These are phyloP conservation scores for Beta macrorhiza DNA, from an alignment of 179 eudicot genomes.

Conservation along the genomic window DNA sequence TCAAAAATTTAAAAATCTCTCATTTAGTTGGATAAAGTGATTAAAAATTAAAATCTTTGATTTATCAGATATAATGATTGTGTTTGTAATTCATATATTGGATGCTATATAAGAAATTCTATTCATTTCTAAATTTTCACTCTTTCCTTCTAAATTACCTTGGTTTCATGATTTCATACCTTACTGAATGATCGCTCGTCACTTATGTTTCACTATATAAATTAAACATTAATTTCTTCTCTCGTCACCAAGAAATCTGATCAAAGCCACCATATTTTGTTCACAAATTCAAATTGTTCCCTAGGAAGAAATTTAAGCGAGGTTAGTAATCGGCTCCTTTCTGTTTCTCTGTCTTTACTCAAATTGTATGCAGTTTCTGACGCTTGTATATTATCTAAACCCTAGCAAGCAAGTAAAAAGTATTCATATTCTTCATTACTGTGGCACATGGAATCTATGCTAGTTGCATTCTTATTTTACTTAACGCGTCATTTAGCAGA, in stretches of 20 bases:
- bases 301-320: neutral
- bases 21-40: no score
- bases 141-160: neutral
- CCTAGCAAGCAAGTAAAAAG: neutral
- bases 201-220: neutral
- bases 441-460: no score
- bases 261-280: neutral
- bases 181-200: neutral
- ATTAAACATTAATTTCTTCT: neutral
- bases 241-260: neutral
- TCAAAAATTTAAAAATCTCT: no score
- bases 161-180: slow-evolving; percentile 4
- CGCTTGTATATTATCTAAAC: neutral
- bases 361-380: neutral
- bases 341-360: neutral
- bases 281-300: neutral
- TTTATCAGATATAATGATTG: no score
- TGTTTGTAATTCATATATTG: no score
- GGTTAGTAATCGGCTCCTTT: neutral
- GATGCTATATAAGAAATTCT: neutral
- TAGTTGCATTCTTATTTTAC: no score
- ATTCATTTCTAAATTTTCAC: neutral
- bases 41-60: no score
- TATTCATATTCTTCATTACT: no score
- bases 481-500: no score